phyloP scores from a whole-genome alignment of 148 eudicot genomes.

The Nepenthes mirabilis region DNA sequence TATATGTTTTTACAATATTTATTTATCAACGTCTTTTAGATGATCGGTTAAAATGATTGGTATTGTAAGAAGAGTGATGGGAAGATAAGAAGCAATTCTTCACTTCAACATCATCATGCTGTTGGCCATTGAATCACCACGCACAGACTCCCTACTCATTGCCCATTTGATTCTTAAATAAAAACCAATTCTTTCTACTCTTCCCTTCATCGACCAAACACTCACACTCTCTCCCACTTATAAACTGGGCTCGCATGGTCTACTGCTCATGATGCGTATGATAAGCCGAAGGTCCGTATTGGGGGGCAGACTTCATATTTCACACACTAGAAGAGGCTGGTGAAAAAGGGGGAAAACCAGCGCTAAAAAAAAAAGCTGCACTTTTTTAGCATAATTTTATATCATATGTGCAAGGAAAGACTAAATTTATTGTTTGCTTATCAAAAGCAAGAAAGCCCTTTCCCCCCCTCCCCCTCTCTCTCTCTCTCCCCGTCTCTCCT shows the following conservation, averaged over 20 bases:
- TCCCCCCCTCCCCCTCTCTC: background rate
- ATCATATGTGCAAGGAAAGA: background rate
- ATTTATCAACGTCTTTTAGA: too few relatives aligned
- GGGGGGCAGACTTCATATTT: background rate
- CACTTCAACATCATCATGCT: conserved; percentile 39
- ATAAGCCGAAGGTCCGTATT: conserved; percentile 9
- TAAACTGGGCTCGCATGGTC: background rate
- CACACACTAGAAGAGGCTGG: background rate
- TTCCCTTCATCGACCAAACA: background rate
- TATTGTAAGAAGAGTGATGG: conserved; percentile 30
- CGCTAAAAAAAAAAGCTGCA: background rate
- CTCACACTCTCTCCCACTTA: background rate
- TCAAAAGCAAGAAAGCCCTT: conserved; percentile 1
- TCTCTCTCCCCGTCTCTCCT: background rate
- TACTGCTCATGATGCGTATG: conserved; percentile 5
- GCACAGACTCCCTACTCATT: conserved; percentile 7
- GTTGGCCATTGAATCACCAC: conserved; percentile 48
- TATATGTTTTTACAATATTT: too few relatives aligned
- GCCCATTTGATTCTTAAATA: conserved; percentile 4
- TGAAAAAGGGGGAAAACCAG: background rate
- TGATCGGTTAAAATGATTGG: conserved; percentile 3
- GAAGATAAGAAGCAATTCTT: conserved; percentile 49
- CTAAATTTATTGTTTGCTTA: too few relatives aligned
- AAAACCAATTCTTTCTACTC: conserved; percentile 7
- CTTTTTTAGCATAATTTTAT: background rate